Base-by-base conservation (phyloP, 2,329 filamentous ascomycete species). In the Fusarium sarcochroum region DNA sequence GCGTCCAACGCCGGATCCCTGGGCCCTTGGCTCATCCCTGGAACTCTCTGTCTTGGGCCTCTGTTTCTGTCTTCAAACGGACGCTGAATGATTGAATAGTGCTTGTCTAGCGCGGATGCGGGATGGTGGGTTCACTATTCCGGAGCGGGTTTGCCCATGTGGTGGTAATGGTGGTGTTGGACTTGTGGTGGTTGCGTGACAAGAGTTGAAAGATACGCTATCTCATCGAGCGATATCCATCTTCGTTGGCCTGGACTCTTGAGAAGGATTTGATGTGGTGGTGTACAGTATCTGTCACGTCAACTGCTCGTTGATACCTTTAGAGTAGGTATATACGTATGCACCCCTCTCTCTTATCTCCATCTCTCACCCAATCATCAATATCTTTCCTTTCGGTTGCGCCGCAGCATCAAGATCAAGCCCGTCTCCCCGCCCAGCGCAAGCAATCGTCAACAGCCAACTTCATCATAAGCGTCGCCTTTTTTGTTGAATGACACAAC, bases 1-100 rank as follows among this genome's bases (percentile, higher is more conserved):
- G 56, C 58, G 52, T 66, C 44, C 21, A 47, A 70, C 41, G 51
- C 62, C 52, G 52, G 62, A 70, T 59, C 66, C 62, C 52, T 69
- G 65, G 66, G 50, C 62, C 64, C 49, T 52, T 68, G 54, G 34
- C 59, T 66, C 34, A 66, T 66, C 62, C 63, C 62, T 65, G 61
- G 27, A 30, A 30, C 27, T 21, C 44, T 50, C 48, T 40, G 53
- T 68, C 49, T 65, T 30, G 48, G 32, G 37, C 41, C 18, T 42
- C 35, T 49, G 18, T 30, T 23, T 59, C 44, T 55, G 53, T 15
- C 32, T 32, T 20, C 38, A 34, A 14, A 63, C 55, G 37, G 48
- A 60, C 42, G 63, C 38, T 46, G 38, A 45, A 60, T 34, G 60
- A 32, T 32, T 38, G 37, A 68, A 60, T 61, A 56, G 49, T 30